Base-by-base conservation (phyloP, 2,329 filamentous ascomycete genomes). In the Fusarium euwallaceae region DNA sequence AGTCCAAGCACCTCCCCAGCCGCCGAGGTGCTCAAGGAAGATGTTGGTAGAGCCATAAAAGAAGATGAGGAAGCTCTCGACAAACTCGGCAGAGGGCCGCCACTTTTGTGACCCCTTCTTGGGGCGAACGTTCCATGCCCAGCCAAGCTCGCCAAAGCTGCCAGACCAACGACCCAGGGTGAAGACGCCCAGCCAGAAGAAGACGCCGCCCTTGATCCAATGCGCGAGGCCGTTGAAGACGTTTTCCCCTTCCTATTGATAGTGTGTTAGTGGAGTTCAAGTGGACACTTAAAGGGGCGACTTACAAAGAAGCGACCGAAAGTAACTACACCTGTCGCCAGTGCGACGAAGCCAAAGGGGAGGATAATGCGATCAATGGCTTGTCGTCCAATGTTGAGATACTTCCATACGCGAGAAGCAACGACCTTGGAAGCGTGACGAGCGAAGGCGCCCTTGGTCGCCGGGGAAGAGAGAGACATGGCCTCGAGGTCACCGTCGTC, bases 111-210 rank as follows among this genome's bases (percentile, higher is more conserved):
- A 88, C 14, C 75, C 70, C 17, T 78, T 79, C 71, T 82, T 87
- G 4, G 95, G 95, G 69, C 93, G 93, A 69, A 95, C 83, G 79
- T 98, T 98, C 96, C 96, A 98, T 0, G 95, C 94, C 96, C 96
- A 98, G 75, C 96, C 96, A 66, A 96, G 89, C 70, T 98, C 94
- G 67, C 93, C 92, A 81, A 97, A 98, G 81, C 93, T 94, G 29
- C 96, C 96, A 80, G 95, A 91, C 93, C 95, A 98, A 66, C 96
- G 92, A 34, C 95, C 95, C 5, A 98, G 87, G 0, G 94, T 97
- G 70, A 98, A 85, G 22, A 98, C 84, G 10, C 96, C 96, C 73
- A 97, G 94, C 92, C 94, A 97, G 85, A 98, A 95, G 86, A 98
- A 98, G 64, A 98, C 93, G 4, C 94, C 94, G 55, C 96, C 96